Conservation (phyloP, 257 asterid genomes). For the Mentha longifolia region DNA sequence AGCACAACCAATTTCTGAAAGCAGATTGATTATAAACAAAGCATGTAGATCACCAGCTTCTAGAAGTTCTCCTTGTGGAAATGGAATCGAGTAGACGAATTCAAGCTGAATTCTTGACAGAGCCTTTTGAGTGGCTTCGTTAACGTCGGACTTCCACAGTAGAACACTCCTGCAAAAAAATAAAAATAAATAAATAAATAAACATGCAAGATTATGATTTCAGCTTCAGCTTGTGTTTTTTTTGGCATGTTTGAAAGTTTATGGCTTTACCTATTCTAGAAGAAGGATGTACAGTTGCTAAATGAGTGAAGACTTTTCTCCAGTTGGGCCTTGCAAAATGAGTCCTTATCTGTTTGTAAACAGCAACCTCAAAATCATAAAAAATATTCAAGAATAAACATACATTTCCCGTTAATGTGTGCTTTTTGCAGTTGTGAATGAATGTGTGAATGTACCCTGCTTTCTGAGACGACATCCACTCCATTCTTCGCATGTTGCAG, state of each 20-base stretch:
- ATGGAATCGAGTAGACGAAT: constrained; percentile 68
- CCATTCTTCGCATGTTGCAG: constrained; percentile 92
- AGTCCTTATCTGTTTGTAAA: constrained; percentile 63
- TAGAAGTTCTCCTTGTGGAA: constrained; percentile 98
- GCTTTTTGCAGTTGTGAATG: not conserved
- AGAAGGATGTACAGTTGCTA: constrained; percentile 62
- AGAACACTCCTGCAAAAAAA: constrained; percentile 71
- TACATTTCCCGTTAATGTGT: not conserved
- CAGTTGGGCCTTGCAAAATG: constrained; percentile 98
- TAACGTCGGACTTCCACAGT: constrained; percentile 79
- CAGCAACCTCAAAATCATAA: not conserved
- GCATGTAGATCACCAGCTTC: not conserved
- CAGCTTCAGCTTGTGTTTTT: not conserved
- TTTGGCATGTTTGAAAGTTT: not conserved
- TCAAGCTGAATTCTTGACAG: constrained; percentile 76
- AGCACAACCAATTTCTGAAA: not conserved
- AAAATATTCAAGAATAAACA: not conserved
- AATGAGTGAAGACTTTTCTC: constrained; percentile 69
- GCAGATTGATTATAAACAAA: not conserved
- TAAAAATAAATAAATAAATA: too few species aligned
- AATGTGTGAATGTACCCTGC: constrained; percentile 53
- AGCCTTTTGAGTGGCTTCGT: constrained; percentile 56
- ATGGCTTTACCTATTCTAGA: constrained; percentile 63
- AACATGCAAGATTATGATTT: not conserved
- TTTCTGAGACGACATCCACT: constrained; percentile 84